These are phyloP conservation scores for Coniochaeta prunicola DNA, from an alignment of 2,329 filamentous ascomycete genomes.

Conservation along the genomic window DNA sequence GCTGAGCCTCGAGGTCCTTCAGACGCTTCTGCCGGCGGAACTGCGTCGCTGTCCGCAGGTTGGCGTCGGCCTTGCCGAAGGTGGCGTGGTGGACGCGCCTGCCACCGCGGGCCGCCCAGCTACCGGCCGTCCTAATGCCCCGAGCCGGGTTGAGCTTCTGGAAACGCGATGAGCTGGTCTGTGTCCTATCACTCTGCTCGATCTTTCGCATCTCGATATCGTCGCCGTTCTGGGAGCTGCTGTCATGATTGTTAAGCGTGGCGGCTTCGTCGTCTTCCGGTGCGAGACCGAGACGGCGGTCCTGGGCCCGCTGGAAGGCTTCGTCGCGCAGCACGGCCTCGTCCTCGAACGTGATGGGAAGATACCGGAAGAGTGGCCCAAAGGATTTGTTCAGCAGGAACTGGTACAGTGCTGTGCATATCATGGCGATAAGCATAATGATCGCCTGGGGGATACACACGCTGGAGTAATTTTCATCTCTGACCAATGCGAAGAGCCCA, in stretches of 20 bases:
- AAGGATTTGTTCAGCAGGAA: conserved; percentile 76
- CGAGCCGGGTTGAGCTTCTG: conserved; percentile 32
- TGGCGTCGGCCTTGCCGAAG: conserved; percentile 30
- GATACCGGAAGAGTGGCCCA: conserved; percentile 74
- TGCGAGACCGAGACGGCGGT: conserved; percentile 56
- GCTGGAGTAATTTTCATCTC: conserved; percentile 43
- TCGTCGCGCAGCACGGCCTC: conserved; percentile 88
- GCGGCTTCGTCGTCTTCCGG: conserved; percentile 36
- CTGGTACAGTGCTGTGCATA: conserved; percentile 73
- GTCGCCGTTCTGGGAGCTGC: conserved; percentile 10
- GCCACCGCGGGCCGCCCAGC: conserved; percentile 40
- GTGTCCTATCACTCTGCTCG: conserved; percentile 3
- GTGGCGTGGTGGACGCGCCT: conserved; percentile 40
- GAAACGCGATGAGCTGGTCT: conserved; percentile 14
- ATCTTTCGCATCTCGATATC: conserved; percentile 30
- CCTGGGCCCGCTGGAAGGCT: conserved; percentile 75
- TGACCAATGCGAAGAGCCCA: conserved; percentile 78
- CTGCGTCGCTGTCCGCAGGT: conserved; percentile 33
- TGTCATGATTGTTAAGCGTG: conserved; percentile 15
- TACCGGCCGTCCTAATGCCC: conserved; percentile 38
- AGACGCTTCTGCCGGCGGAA: conserved; percentile 41
- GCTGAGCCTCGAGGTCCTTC: conserved; percentile 65
- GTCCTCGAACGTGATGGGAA: conserved; percentile 93
- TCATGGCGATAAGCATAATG: conserved; percentile 69
- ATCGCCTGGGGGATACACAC: conserved; percentile 71